Percentiles rank a stretch among this genome's conserved stretches.
These are phyloP conservation scores for Pyricularia sp. DNA, from an alignment of 2,329 filamentous ascomycete genomes.

Conservation along the genomic window DNA sequence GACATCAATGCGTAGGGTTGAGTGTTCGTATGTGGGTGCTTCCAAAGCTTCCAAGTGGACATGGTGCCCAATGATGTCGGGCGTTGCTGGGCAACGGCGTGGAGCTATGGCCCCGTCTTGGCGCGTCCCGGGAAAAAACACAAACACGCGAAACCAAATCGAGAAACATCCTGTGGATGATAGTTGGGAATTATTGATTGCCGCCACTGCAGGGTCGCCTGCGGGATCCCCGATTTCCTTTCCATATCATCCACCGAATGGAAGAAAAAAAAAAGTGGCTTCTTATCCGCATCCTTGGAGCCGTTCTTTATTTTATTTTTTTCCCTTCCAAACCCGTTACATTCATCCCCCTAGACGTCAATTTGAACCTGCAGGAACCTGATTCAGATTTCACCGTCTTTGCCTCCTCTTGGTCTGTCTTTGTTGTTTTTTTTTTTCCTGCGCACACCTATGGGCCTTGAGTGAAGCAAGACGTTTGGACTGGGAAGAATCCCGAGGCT, in stretches of 20 bases:
- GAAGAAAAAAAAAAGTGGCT: background rate
- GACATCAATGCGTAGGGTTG: background rate
- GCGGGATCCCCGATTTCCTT: background rate
- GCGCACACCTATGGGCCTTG: background rate
- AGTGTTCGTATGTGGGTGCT: background rate
- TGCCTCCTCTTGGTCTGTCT: background rate
- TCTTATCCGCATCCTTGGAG: background rate
- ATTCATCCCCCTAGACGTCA: background rate
- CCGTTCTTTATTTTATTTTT: background rate
- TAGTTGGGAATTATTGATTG: background rate
- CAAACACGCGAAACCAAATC: background rate
- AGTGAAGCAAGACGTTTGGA: background rate
- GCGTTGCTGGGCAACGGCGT: background rate
- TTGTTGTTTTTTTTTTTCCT: background rate
- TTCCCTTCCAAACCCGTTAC: background rate
- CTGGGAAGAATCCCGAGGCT: background rate
- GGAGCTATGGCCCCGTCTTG: background rate
- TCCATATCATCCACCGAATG: background rate
- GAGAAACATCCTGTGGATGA: background rate
- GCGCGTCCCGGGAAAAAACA: background rate
- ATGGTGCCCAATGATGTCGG: background rate
- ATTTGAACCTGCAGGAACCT: background rate
- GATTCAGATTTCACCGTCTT: background rate
- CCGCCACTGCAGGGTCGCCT: background rate
- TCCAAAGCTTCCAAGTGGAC: background rate